Conservation (phyloP, 257 asterid genomes). For the Euphrasia confusa region DNA sequence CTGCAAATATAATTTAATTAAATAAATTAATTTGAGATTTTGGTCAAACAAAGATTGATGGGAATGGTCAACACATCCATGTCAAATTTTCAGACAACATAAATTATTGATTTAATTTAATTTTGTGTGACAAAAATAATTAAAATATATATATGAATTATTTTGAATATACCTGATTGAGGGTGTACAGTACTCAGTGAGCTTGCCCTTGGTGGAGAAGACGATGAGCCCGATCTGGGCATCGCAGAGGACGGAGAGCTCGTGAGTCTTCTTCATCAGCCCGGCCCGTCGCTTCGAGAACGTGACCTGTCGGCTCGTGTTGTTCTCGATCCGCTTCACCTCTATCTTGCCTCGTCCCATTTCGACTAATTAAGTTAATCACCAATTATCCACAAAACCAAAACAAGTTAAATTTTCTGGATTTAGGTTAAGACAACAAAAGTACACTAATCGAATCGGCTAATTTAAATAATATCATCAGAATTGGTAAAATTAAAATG, state of each 20-base stretch:
- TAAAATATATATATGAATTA: too few relatives aligned
- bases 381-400: not conserved
- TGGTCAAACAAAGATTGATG: slow-evolving; percentile 29
- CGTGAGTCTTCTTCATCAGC: slow-evolving; percentile 78
- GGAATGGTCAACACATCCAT: slow-evolving; percentile 22
- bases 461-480: slow-evolving; percentile 19
- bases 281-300: slow-evolving; percentile 73
- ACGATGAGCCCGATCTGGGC: slow-evolving; percentile 73
- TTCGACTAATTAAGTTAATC: not conserved
- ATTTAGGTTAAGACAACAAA: slow-evolving; percentile 23
- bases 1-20: too few relatives aligned
- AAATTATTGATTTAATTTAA: not conserved
- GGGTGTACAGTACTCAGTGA: slow-evolving; percentile 56
- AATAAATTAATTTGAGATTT: not conserved
- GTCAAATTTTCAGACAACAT: not conserved
- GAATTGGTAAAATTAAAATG: slow-evolving; percentile 1
- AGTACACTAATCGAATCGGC: not conserved
- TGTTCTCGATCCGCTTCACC: slow-evolving; percentile 83
- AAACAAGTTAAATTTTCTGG: slow-evolving; percentile 23
- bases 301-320: slow-evolving; percentile 75
- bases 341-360: slow-evolving; percentile 88
- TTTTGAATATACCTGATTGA: slow-evolving; percentile 34
- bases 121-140: too few relatives aligned
- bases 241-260: slow-evolving; percentile 82
- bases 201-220: slow-evolving; percentile 72